Evolutionary conservation across 768 basidiomycete genomes (phyloP), one percentile per base, ranked within the genome.

Genomic region (Trametes villosa): DNA sequence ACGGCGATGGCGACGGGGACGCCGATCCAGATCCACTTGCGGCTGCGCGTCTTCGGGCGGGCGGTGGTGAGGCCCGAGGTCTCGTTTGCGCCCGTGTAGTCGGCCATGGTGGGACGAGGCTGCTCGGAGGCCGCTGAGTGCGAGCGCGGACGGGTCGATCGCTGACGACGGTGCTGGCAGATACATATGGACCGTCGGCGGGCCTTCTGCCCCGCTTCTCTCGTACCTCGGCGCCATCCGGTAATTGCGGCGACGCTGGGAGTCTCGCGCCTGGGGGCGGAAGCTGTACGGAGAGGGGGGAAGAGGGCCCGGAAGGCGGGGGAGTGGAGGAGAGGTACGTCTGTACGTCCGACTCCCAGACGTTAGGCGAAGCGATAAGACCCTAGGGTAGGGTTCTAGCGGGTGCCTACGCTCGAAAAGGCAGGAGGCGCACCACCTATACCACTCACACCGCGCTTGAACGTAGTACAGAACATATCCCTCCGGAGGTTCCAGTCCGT

Each of bases 1-100:
- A 90, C 79, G 31, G 87, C 71, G 60, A 91, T 71, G 24, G 80
- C 78, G 50, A 89, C 72, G 13, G 91, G 91, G n/a, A 92, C 67
- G 62, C 88, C 91, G 50, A 88, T 77, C 74, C 88, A 91, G 63
- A 92, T 74, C 90, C 88, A 93, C 57, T 81, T 84, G 75, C 83
- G 89, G 53, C 72, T 70, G 33, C 80, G 75, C 62, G 79, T 85
- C 80, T 82, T 87, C 48, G 78, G 71, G 13, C 65, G 63, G 2
- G 87, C 86, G 30, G 85, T 78, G 66, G 90, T 83, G 66, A 80
- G 89, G 45, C 89, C 90, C 5, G 88, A 81, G 38, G 89, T 89
- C 68, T 83, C 81, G 62, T 78, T 81, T 74, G 88, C 86, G n/a
- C n/a, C n/a, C n/a, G n/a, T n/a, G 76, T 86, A 85, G 18, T 86